Evolutionary conservation across 208 protist genomes (phyloP).

Genomic region (Dictyostelium gargantuum): DNA sequence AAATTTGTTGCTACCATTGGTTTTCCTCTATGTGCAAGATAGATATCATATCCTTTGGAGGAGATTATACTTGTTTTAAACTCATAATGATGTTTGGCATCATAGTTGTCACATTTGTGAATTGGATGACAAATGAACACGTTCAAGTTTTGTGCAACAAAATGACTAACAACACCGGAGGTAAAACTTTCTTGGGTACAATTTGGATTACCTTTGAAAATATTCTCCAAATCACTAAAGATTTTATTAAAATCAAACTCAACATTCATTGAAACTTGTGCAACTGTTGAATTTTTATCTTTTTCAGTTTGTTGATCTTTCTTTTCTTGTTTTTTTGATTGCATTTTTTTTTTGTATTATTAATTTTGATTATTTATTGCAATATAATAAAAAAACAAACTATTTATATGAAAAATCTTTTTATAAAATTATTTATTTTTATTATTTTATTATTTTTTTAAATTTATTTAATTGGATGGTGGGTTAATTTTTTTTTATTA

Average conservation of each 20-base stretch:
- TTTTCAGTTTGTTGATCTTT: no score
- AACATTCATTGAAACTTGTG: no score
- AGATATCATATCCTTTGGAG: background rate
- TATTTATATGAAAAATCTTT: no score
- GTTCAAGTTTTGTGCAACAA: background rate
- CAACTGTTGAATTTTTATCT: no score
- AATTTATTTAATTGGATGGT: no score
- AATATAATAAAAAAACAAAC: no score
- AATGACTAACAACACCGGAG: background rate
- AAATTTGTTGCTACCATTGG: background rate
- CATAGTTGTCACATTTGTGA: background rate
- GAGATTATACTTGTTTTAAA: background rate
- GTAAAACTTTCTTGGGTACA: background rate
- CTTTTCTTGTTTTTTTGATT: no score
- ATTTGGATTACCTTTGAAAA: background rate
- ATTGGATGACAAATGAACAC: background rate
- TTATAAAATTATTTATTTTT: no score
- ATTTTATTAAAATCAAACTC: background rate
- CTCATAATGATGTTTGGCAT: background rate
- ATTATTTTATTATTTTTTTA: no score
- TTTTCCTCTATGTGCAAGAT: background rate
- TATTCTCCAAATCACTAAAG: background rate
- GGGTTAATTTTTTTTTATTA: no score
- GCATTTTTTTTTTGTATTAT: no score
- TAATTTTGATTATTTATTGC: no score